Conservation (phyloP, 257 asterid genomes). For the Solanum chaucha region DNA sequence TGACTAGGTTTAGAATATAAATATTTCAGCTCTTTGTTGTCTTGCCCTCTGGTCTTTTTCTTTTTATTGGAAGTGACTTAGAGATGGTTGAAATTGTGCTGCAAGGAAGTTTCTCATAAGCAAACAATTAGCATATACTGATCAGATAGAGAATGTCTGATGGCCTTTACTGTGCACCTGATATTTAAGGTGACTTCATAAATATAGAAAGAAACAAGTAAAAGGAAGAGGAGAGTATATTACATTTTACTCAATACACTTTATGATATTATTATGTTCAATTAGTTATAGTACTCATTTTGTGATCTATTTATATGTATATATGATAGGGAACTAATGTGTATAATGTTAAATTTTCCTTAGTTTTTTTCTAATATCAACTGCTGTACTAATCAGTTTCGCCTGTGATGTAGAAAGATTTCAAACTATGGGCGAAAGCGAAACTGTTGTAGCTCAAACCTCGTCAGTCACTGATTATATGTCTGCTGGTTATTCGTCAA, state of each 20-base stretch:
- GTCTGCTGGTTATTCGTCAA: slow-evolving; percentile 1
- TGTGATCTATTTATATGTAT: not conserved
- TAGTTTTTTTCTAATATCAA: not conserved
- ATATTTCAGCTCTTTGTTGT: not conserved
- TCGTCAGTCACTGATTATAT: not conserved
- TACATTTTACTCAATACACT: not conserved
- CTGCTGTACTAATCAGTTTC: not conserved
- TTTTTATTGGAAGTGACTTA: not conserved
- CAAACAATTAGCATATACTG: not conserved
- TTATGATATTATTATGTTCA: not conserved
- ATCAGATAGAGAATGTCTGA: not conserved
- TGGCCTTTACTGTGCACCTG: not conserved
- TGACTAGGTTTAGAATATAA: not conserved
- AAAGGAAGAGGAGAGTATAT: not conserved
- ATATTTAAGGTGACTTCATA: not conserved
- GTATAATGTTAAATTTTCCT: not conserved
- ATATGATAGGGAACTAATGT: not conserved
- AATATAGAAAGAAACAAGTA: not conserved
- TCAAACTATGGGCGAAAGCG: slow-evolving; percentile 18
- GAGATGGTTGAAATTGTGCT: not conserved
- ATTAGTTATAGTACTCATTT: not conserved
- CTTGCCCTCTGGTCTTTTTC: not conserved
- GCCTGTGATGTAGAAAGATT: not conserved
- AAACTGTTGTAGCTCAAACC: slow-evolving; percentile 12
- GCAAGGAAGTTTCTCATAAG: not conserved